Evolutionary conservation across 2,329 filamentous ascomycete species (phyloP).

Genomic region (Aspergillus sp.): DNA sequence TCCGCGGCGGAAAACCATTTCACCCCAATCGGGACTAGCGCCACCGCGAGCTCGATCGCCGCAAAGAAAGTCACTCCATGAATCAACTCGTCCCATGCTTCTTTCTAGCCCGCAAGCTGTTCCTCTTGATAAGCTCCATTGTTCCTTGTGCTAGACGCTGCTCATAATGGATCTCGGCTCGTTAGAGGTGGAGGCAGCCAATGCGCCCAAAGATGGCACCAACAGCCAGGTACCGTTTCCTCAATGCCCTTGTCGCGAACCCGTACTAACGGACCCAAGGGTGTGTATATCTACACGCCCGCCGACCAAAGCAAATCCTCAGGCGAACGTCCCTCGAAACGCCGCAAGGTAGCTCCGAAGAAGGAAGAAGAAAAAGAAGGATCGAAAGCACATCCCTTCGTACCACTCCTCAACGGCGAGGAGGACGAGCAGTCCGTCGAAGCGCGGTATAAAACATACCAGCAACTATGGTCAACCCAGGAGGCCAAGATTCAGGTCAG

Average conservation of each 20-base stretch:
- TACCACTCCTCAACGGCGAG: conserved; percentile 43
- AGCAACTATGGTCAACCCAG: conserved; percentile 43
- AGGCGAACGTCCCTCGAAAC: conserved; percentile 56
- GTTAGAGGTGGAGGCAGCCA: conserved; percentile 25
- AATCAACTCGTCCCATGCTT: neutral
- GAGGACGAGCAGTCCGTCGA: conserved; percentile 37
- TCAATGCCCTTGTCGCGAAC: neutral
- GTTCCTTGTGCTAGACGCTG: conserved; percentile 6
- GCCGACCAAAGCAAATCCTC: conserved; percentile 41
- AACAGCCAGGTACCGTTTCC: conserved; percentile 31
- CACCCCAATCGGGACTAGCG: conserved; percentile 36
- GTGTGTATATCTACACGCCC: conserved; percentile 64
- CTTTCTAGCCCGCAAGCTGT: neutral
- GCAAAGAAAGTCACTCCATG: neutral
- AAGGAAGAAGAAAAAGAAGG: conserved; percentile 7
- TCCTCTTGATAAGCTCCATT: neutral
- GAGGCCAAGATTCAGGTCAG: conserved; percentile 43
- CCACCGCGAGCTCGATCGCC: conserved; percentile 18
- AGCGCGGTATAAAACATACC: conserved; percentile 41
- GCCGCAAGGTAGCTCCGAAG: conserved; percentile 55
- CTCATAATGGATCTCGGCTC: conserved; percentile 23
- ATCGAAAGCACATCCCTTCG: conserved; percentile 32
- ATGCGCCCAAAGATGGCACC: conserved; percentile 30
- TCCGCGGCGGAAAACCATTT: conserved; percentile 31
- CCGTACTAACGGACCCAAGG: conserved; percentile 45